Percentiles rank a stretch among this genome's conserved stretches.
Conservation (phyloP, 768 basidiomycete genomes). For the Pleurotus citrinopileatus region DNA sequence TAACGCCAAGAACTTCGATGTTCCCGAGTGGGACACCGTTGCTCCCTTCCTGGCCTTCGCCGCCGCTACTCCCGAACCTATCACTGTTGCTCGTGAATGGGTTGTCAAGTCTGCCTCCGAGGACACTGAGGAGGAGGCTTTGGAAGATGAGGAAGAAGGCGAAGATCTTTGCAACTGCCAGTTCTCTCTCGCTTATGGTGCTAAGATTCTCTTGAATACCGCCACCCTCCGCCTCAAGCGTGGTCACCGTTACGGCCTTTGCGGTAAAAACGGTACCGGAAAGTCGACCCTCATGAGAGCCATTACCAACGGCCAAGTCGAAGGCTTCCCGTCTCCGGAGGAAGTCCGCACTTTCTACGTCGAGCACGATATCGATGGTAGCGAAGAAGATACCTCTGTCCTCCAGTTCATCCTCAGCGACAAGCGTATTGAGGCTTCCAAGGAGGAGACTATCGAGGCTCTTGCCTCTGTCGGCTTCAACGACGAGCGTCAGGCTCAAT, state of each 20-base stretch:
- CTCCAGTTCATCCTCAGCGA: slow-evolving; percentile 85
- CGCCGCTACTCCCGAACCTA: slow-evolving; percentile 59
- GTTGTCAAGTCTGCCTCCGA: slow-evolving; percentile 87
- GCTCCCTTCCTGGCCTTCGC: slow-evolving; percentile 73
- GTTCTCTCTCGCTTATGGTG: slow-evolving; percentile 98
- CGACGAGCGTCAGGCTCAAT: slow-evolving; percentile 78
- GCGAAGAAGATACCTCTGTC: slow-evolving; percentile 88
- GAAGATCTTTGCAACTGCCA: slow-evolving; percentile 99
- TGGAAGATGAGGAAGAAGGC: slow-evolving; percentile 94
- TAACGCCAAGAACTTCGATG: slow-evolving; percentile 90
- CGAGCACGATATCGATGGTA: slow-evolving; percentile 98
- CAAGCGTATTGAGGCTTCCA: slow-evolving; percentile 70
- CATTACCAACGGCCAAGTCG: slow-evolving; percentile 92
- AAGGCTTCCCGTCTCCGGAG: slow-evolving; percentile 96
- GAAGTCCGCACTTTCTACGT: slow-evolving; percentile 99
- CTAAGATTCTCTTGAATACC: slow-evolving; percentile 96
- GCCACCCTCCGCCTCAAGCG: slow-evolving; percentile 96
- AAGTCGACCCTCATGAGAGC: slow-evolving; percentile 95
- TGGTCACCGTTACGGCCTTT: slow-evolving; percentile 97
- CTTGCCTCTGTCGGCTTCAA: slow-evolving; percentile 91
- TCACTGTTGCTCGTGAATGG: slow-evolving; percentile 76
- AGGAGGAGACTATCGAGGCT: slow-evolving; percentile 74
- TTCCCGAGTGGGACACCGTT: slow-evolving; percentile 82
- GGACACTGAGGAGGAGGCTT: slow-evolving; percentile 61
- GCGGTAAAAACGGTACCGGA: slow-evolving; percentile 98